phyloP scores from a whole-genome alignment of 139 green algal genomes.

The Astrephomene gubernaculifera region DNA sequence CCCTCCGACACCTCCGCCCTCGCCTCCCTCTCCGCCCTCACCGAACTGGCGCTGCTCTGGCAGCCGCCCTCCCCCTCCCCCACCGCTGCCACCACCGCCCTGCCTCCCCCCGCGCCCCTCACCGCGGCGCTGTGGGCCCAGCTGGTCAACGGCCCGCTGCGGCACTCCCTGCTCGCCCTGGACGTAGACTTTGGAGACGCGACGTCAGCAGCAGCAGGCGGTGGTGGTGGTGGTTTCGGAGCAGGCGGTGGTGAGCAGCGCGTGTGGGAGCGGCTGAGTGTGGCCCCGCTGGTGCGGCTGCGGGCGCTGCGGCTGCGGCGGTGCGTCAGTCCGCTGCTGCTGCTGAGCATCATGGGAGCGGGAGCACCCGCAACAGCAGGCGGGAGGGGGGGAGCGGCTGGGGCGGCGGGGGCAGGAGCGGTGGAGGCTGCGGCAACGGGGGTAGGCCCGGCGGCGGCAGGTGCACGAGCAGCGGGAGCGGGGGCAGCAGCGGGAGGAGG shows the following conservation, averaged over 20 bases:
- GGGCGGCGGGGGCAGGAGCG: neutral
- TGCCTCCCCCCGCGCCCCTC: too few species aligned
- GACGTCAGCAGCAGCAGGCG: too few species aligned
- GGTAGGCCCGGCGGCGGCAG: neutral
- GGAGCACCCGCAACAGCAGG: too few species aligned
- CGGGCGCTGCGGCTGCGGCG: neutral
- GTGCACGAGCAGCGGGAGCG: neutral
- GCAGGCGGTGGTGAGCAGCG: neutral
- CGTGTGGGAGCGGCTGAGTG: neutral
- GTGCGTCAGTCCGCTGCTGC: neutral
- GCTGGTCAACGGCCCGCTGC: neutral
- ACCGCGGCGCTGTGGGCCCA: neutral
- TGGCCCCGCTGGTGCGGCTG: neutral
- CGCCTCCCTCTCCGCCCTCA: neutral
- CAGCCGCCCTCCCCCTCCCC: neutral
- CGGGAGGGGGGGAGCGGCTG: too few species aligned
- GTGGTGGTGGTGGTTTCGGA: neutral
- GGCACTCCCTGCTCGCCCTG: constrained; percentile 4
- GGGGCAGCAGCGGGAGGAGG: neutral
- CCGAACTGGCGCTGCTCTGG: constrained; percentile 6
- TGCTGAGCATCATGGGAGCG: constrained; percentile 8
- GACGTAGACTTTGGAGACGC: constrained; percentile 30
- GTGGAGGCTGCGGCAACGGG: neutral
- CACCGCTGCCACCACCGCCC: too few species aligned
- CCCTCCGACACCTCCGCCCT: neutral